Conservation (phyloP, 192 early-diverging fungal genomes). For the Gonapodya sp. region DNA sequence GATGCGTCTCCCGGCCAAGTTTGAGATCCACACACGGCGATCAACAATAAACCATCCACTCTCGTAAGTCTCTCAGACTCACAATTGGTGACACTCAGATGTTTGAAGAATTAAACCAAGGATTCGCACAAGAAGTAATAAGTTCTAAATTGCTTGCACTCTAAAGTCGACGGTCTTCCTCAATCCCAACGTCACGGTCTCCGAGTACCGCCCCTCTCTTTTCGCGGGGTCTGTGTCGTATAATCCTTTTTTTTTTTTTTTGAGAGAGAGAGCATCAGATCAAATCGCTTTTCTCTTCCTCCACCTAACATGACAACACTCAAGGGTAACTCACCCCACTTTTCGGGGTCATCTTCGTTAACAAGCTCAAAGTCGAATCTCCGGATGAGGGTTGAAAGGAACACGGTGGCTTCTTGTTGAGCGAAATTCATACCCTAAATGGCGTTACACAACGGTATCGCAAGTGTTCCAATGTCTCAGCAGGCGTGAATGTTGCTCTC, state of each 20-base stretch:
- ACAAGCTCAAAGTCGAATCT: constrained; percentile 6
- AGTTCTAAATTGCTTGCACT: not conserved
- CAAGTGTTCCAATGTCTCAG: too few species aligned
- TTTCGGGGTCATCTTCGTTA: constrained; percentile 3
- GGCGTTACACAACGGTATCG: too few species aligned
- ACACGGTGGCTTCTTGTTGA: constrained; percentile 3
- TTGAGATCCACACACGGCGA: too few species aligned
- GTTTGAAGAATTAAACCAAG: not conserved
- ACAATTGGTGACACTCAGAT: too few species aligned
- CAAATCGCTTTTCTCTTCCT: too few species aligned
- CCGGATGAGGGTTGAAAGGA: constrained; percentile 10
- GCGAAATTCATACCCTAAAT: constrained; percentile 7
- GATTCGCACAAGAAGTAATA: not conserved
- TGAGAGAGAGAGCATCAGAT: not conserved
- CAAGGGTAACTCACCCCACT: not conserved
- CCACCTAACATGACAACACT: too few species aligned
- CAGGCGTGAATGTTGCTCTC: too few species aligned
- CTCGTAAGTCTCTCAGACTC: too few species aligned
- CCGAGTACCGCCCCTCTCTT: not conserved
- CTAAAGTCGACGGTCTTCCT: not conserved
- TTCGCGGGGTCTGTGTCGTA: not conserved
- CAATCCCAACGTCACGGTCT: not conserved
- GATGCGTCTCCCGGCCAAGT: too few species aligned
- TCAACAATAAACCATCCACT: too few species aligned
- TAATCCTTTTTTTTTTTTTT: not conserved